phyloP scores from a whole-genome alignment of 352 stramenopile genomes.

The Globisporangium spiculum region DNA sequence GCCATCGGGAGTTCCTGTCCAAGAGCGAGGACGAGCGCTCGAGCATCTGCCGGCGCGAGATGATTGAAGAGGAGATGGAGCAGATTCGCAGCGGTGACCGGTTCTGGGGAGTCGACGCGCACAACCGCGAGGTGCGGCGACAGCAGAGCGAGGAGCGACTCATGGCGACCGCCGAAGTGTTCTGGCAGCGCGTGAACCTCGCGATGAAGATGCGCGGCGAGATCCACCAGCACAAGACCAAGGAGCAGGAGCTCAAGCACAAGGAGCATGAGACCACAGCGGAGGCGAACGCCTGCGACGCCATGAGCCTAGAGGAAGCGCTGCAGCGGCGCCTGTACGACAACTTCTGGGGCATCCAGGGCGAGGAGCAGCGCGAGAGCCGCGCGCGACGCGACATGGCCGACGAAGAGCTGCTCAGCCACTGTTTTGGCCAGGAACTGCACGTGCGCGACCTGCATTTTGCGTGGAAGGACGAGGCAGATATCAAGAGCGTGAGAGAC shows the following conservation, averaged over 20 bases:
- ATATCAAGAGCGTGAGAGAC: constrained; percentile 11
- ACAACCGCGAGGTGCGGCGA: constrained; percentile 38
- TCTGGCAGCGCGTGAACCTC: constrained; percentile 41
- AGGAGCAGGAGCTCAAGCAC: constrained; percentile 26
- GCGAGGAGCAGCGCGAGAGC: constrained; percentile 39
- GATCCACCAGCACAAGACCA: constrained; percentile 17
- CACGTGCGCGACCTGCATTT: constrained; percentile 27
- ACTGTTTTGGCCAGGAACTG: constrained; percentile 25
- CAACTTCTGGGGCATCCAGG: constrained; percentile 61
- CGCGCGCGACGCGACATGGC: constrained; percentile 32
- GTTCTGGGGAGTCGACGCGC: constrained; percentile 52
- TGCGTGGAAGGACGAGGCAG: constrained; percentile 34
- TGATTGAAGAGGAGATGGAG: constrained; percentile 52
- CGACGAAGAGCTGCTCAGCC: constrained; percentile 36
- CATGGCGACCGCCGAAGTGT: constrained; percentile 32
- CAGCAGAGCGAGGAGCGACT: constrained; percentile 43
- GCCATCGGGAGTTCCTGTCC: constrained; percentile 22
- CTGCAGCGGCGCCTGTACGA: constrained; percentile 47
- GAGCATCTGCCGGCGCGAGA: constrained; percentile 37
- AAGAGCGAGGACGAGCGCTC: constrained; percentile 35
- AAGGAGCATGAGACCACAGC: constrained; percentile 23
- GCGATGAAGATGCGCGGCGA: constrained; percentile 22
- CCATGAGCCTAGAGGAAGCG: constrained; percentile 36
- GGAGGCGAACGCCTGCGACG: constrained; percentile 28
- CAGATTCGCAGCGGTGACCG: constrained; percentile 42